Conservation (phyloP, 192 early-diverging fungal species). For the Coemansia nantahalensis region DNA sequence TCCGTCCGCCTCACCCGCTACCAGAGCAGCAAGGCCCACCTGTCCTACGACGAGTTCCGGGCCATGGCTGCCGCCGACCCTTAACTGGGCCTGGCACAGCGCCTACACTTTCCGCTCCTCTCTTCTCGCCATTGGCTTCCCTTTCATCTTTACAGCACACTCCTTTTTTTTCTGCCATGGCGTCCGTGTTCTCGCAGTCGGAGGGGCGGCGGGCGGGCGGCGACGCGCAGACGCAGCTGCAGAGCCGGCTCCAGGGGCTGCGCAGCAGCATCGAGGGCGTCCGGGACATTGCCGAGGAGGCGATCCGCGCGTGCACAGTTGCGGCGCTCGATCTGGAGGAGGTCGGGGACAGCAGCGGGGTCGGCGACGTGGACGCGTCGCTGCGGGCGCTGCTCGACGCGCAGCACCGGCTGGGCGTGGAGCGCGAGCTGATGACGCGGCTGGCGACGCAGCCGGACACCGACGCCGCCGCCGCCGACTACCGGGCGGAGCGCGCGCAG, state of each 20-base stretch:
- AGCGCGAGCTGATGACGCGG: constrained; percentile 9
- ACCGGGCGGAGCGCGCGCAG: constrained; percentile 6
- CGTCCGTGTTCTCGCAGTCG: constrained; percentile 8
- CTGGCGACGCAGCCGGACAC: constrained; percentile 6
- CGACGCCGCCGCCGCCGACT: constrained; percentile 6
- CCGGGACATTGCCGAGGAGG: constrained; percentile 21
- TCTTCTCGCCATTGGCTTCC: no score
- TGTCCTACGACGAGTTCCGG: constrained; percentile 68
- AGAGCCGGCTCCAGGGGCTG: constrained; percentile 6
- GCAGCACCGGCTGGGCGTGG: constrained; percentile 23
- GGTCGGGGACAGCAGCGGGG: constrained; percentile 8
- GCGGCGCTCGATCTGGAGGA: constrained; percentile 28
- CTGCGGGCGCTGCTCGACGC: constrained; percentile 31
- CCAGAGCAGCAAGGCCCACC: constrained; percentile 66
- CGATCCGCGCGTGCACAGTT: constrained; percentile 18
- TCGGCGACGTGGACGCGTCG: constrained; percentile 13
- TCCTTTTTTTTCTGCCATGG: no score
- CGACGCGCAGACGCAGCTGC: constrained; percentile 18
- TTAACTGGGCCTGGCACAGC: no score
- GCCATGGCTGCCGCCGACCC: constrained; percentile 26
- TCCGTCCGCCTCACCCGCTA: constrained; percentile 79
- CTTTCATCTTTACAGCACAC: no score
- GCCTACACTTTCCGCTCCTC: no score
- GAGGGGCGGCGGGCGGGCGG: background rate
- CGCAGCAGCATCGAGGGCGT: constrained; percentile 8